Evolutionary conservation across 257 asterid genomes (phyloP).

Genomic region (Nicotiana knightiana): DNA sequence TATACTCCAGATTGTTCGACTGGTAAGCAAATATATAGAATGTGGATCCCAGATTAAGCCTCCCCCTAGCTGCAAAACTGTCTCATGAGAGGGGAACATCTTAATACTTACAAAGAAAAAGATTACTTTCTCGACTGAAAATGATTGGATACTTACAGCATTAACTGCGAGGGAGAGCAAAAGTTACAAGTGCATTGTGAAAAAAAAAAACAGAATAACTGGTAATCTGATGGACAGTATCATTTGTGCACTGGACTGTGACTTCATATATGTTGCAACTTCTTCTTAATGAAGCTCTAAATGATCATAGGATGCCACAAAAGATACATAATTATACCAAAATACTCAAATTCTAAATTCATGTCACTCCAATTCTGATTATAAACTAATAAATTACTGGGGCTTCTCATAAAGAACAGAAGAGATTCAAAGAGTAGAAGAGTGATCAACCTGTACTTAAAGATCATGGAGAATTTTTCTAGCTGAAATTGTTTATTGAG

Average conservation of each 20-base stretch:
- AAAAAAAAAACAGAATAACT: neutral
- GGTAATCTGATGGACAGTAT: neutral
- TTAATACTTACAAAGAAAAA: neutral
- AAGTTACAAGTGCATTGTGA: neutral
- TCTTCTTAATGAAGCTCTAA: conserved; percentile 2
- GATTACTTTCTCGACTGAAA: neutral
- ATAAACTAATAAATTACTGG: neutral
- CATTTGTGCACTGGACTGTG: neutral
- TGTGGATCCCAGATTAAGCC: neutral
- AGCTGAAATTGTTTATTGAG: neutral
- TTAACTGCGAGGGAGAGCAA: neutral
- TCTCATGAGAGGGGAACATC: conserved; percentile 8
- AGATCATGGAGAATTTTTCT: conserved; percentile 1
- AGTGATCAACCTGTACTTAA: neutral
- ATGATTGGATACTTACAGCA: neutral
- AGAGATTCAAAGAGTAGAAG: neutral
- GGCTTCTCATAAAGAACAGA: neutral
- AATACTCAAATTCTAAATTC: neutral
- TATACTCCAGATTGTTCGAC: conserved; percentile 91
- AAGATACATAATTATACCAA: neutral
- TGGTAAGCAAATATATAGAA: conserved; percentile 42
- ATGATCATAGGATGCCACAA: neutral
- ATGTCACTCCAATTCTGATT: neutral
- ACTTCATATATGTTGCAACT: neutral
- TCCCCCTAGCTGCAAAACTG: conserved; percentile 3